Base-by-base conservation (phyloP, 2,329 filamentous ascomycete species). In the Hypoxylon sp. region DNA sequence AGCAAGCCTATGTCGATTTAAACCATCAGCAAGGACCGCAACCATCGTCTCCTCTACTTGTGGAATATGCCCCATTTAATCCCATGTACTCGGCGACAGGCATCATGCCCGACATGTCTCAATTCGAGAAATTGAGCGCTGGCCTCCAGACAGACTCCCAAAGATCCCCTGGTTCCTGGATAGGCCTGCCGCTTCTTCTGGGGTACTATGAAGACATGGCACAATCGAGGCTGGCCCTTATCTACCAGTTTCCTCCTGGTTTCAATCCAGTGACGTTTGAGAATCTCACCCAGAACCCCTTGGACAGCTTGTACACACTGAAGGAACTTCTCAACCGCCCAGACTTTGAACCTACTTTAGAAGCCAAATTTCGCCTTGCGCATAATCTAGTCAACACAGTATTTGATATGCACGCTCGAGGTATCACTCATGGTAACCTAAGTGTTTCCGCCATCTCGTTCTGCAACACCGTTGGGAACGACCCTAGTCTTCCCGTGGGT, bases 141-240 rank as follows among this genome's bases (percentile, higher is more conserved):
- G 86, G 83, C 0, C 78, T 90, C 11, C 87, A 84, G 71, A 80
- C 82, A 20, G 82, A 85, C 56, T 80, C 84, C 0, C 83, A 83
- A 46, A 79, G 81, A 19, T 80, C 81, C 1, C 82, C 79, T 5
- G 82, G 79, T 22, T 83, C 88, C 1, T 91, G 84, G 81, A 88
- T 84, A 73, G 82, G 91, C 66, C 71, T 89, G 8, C 85, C 88
- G 15, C 82, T 84, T 20, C 78, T 90, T 46, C 77, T 90, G 11
- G 88, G 86, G 2, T 94, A 92, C 72, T 93, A 92, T 70, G 91
- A 94, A 73, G 91, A 94, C 70, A 82, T 90, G 55, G 84, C 87
- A 17, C 81, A 86, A 55, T 88, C 91, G 0, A 84, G 91, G 8
- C 86, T 93, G 56, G 91, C 91, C 4, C 81, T 94, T 10, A 84